A percentile compares a stretch with the other conserved stretches of the same genome.
Evolutionary conservation across 129 eudicot species (phyloP).

Genomic region (Gnaphalium uliginosum): DNA sequence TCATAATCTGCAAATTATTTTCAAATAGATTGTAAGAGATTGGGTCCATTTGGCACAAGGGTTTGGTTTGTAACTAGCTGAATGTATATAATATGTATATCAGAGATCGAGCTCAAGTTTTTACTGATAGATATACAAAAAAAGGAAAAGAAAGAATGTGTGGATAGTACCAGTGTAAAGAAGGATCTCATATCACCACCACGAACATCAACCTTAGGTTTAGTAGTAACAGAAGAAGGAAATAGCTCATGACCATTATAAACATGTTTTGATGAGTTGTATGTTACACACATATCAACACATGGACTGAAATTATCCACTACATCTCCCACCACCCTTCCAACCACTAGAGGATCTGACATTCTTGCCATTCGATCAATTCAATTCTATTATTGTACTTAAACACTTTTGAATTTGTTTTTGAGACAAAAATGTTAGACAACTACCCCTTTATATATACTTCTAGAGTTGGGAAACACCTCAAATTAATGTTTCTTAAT

Average conservation of each 20-base stretch:
- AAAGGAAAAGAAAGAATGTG: neutral
- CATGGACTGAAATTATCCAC: constrained; percentile 59
- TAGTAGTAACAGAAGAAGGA: constrained; percentile 72
- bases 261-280: constrained; percentile 77
- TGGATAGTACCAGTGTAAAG: constrained; percentile 72
- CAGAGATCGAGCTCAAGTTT: no score
- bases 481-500: constrained; percentile 4
- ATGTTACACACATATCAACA: constrained; percentile 71
- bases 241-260: constrained; percentile 92
- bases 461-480: constrained; percentile 26
- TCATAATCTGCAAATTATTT: constrained; percentile 76
- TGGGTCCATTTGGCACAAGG: neutral
- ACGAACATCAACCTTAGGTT: constrained; percentile 90
- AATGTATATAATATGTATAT: no score
- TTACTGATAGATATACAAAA: no score
- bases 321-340: constrained; percentile 90
- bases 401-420: neutral
- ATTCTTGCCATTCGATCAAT: constrained; percentile 42
- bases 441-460: constrained; percentile 26
- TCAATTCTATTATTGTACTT: neutral
- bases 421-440: constrained; percentile 9
- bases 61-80: neutral
- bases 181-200: constrained; percentile 90
- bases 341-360: constrained; percentile 72
- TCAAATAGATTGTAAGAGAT: no score